These are phyloP conservation scores for Grosmannia serpens DNA, from an alignment of 2,329 filamentous ascomycete species.

Conservation along the genomic window DNA sequence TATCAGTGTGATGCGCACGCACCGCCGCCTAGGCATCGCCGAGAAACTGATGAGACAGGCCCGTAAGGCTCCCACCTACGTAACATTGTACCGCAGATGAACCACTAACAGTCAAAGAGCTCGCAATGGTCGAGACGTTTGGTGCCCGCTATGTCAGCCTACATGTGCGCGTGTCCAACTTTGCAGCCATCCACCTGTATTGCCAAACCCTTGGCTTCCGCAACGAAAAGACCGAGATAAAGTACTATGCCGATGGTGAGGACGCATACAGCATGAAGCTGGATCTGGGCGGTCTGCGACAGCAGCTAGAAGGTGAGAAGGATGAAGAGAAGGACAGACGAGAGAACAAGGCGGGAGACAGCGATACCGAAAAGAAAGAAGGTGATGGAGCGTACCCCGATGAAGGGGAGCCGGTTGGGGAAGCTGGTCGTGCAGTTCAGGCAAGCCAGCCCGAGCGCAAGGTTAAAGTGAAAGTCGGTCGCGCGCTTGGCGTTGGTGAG, in stretches of 20 bases:
- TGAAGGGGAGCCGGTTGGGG: slow-evolving; percentile 61
- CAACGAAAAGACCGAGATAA: slow-evolving; percentile 72
- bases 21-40: slow-evolving; percentile 79
- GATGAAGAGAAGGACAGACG: slow-evolving; percentile 25
- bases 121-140: slow-evolving; percentile 95
- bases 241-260: slow-evolving; percentile 96
- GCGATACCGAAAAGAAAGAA: slow-evolving; percentile 33
- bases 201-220: slow-evolving; percentile 83
- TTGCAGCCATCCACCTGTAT: slow-evolving; percentile 83
- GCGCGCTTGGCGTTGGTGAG: slow-evolving; percentile 66
- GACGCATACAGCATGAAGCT: slow-evolving; percentile 92
- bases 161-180: slow-evolving; percentile 90
- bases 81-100: neutral
- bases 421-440: slow-evolving; percentile 32
- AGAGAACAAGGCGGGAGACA: slow-evolving; percentile 17
- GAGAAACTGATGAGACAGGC: slow-evolving; percentile 97
- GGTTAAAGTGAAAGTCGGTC: slow-evolving; percentile 77
- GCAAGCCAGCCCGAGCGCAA: slow-evolving; percentile 42
- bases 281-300: slow-evolving; percentile 55
- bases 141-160: slow-evolving; percentile 86
- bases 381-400: slow-evolving; percentile 41
- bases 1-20: slow-evolving; percentile 91
- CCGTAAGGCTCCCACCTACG: slow-evolving; percentile 44
- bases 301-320: slow-evolving; percentile 32
- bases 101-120: slow-evolving; percentile 39